Evolutionary conservation across 2,329 filamentous ascomycete species (phyloP), one percentile per base, ranked within the genome.

Genomic region (Ascochyta clinopodiicola): DNA sequence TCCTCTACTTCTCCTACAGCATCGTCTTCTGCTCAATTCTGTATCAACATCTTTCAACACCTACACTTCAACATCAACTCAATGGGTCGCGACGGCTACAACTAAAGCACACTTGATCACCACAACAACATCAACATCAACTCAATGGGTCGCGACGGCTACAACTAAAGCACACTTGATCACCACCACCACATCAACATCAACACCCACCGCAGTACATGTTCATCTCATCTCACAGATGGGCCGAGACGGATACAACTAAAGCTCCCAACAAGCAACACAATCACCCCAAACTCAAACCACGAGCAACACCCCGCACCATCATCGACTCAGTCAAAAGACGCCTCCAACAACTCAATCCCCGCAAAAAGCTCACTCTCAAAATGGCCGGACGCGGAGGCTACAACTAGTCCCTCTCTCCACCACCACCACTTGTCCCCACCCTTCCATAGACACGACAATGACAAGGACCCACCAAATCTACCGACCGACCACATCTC

Each of bases 191-290:
- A 10, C 15, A 40, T 50, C 56, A 24, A 17, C 38, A 34, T 19
- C 37, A 24, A 49, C 31, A 17, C 17, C 8, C 12, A 25, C 34
- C 21, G 27, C 39, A 34, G 27, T 42, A 53, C 17, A 56, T 48
- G 50, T 50, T 44, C 43, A 51, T 51, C 36, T 42, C 50, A 34
- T 54, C 38, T 8, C 35, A 76, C 73, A 72, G 71, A 60, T 75
- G 75, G 52, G 52, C 17, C 52, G 52, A 46, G 52, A 74, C 61
- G 77, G 77, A 45, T 80, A 79, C 74, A 79, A 79, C 73, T 77
- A 68, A 66, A 59, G 37, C 56, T 34, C 38, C 38, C 31, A 44
- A 51, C 49, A 32, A 48, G 29, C 44, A 37, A 55, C 8, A 25
- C 44, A 59, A 57, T 40, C 47, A 27, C 49, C n/a, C 34, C 7